Conservation (phyloP, 164 flowering plant species). For the Dillenia turbinata region DNA sequence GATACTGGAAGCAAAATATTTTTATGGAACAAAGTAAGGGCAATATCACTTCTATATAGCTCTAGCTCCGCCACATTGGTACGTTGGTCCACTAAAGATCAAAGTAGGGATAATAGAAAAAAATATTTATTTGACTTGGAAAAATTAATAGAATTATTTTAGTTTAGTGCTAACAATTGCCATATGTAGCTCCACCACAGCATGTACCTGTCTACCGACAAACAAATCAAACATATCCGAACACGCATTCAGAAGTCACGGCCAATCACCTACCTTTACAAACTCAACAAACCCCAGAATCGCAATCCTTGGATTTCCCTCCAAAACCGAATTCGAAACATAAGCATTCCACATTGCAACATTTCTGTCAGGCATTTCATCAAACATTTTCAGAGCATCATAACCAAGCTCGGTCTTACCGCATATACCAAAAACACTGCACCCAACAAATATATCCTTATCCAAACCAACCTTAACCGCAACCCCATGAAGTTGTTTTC, state of each 20-base stretch:
- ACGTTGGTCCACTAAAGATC: too few relatives aligned
- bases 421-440: constrained; percentile 79
- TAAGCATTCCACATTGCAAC: constrained; percentile 72
- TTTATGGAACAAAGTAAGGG: too few relatives aligned
- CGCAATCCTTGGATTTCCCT: constrained; percentile 39
- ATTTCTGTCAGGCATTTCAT: constrained; percentile 74
- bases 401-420: constrained; percentile 38
- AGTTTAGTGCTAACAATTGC: too few relatives aligned
- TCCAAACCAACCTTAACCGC: constrained; percentile 43
- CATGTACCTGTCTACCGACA: constrained; percentile 63
- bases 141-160: too few relatives aligned
- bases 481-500: constrained; percentile 59
- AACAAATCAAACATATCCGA: constrained; percentile 34
- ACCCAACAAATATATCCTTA: constrained; percentile 61
- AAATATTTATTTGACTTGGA: too few relatives aligned
- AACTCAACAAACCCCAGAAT: constrained; percentile 44
- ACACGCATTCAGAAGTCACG: constrained; percentile 79
- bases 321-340: constrained; percentile 60
- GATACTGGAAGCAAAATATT: too few relatives aligned
- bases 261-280: constrained; percentile 36
- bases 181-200: too few relatives aligned
- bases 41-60: too few relatives aligned
- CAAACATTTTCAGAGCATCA: constrained; percentile 59
- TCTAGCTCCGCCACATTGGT: too few relatives aligned
- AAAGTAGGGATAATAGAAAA: too few relatives aligned